phyloP scores from a whole-genome alignment of 805 yeast species.

The Candida anglica region DNA sequence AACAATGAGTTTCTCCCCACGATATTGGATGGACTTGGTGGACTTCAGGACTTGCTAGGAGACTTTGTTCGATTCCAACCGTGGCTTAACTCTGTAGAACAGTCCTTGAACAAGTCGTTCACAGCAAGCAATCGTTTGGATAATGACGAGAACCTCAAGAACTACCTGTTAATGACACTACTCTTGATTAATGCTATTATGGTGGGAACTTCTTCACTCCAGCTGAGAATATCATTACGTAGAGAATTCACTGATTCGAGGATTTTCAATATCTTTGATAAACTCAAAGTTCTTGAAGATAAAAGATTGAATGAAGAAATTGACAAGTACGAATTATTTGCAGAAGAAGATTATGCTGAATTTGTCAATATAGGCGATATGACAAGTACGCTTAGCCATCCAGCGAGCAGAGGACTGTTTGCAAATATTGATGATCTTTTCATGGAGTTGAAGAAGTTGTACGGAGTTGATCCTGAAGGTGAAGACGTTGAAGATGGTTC shows the following conservation, averaged over 20 bases:
- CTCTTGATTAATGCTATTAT: slow-evolving; percentile 32
- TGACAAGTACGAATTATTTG: slow-evolving; percentile 33
- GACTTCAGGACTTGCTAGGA: slow-evolving; percentile 32
- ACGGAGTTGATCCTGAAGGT: slow-evolving; percentile 2
- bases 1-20: slow-evolving; percentile 20
- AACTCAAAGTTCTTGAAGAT: slow-evolving; percentile 26
- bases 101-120: slow-evolving; percentile 28
- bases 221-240: slow-evolving; percentile 26
- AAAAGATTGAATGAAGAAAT: slow-evolving; percentile 31
- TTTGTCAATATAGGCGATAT: slow-evolving; percentile 5
- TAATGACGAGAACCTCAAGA: slow-evolving; percentile 15
- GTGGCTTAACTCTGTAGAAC: slow-evolving; percentile 36
- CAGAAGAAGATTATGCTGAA: slow-evolving; percentile 36
- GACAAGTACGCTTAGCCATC: too few species aligned
- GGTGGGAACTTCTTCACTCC: slow-evolving; percentile 20
- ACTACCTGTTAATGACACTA: slow-evolving; percentile 33
- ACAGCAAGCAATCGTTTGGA: slow-evolving; percentile 4
- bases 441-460: slow-evolving; percentile 9
- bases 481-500: neutral
- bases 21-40: slow-evolving; percentile 27
- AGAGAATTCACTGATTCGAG: slow-evolving; percentile 35
- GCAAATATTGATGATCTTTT: slow-evolving; percentile 11
- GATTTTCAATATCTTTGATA: slow-evolving; percentile 30
- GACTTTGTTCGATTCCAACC: slow-evolving; percentile 36
- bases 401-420: too few species aligned